These are phyloP conservation scores for Xylaria polymorpha DNA, from an alignment of 2,329 filamentous ascomycete genomes.

Conservation along the genomic window DNA sequence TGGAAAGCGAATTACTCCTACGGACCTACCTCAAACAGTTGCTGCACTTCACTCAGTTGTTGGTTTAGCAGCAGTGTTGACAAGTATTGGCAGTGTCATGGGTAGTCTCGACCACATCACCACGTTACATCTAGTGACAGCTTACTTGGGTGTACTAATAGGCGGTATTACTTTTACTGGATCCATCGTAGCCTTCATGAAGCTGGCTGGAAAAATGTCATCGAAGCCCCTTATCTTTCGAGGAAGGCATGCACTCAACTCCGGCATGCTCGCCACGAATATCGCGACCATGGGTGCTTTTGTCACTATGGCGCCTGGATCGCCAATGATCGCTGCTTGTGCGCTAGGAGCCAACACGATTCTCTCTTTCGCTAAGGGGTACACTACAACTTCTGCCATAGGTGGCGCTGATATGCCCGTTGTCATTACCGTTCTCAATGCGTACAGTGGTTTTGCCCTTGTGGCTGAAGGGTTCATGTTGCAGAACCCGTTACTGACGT, in stretches of 20 bases:
- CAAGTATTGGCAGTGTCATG: conserved; percentile 88
- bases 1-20: conserved; percentile 87
- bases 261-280: conserved; percentile 78
- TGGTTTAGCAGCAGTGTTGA: conserved; percentile 87
- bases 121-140: conserved; percentile 84
- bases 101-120: conserved; percentile 76
- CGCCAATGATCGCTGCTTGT: conserved; percentile 80
- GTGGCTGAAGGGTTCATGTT: conserved; percentile 94
- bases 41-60: conserved; percentile 91
- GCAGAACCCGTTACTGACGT: conserved; percentile 85
- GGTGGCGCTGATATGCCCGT: conserved; percentile 96
- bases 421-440: conserved; percentile 89
- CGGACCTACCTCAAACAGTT: conserved; percentile 88
- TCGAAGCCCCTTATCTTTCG: conserved; percentile 79
- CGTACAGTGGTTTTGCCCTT: conserved; percentile 89
- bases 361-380: conserved; percentile 86
- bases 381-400: conserved; percentile 87
- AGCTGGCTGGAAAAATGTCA: conserved; percentile 84
- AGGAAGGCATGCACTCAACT: conserved; percentile 81
- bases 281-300: conserved; percentile 87
- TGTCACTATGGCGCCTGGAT: conserved; percentile 81
- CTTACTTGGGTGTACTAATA: conserved; percentile 87
- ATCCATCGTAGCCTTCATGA: conserved; percentile 88
- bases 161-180: conserved; percentile 92
- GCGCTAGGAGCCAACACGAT: conserved; percentile 81